These are phyloP conservation scores for Solanum hybrid DNA, from an alignment of 305 asterid species.

Conservation along the genomic window DNA sequence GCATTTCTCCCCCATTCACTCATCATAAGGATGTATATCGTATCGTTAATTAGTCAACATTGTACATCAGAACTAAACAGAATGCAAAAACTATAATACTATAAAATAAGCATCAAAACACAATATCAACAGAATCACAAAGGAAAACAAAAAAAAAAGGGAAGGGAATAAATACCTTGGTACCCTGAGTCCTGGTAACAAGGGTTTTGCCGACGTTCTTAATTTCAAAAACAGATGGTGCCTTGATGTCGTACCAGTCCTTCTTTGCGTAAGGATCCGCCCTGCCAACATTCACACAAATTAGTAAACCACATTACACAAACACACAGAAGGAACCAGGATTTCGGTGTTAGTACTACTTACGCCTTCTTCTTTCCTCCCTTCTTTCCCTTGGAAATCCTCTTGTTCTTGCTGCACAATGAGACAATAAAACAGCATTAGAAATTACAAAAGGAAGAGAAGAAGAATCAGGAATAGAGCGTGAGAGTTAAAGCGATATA, in stretches of 20 bases:
- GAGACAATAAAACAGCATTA: neutral
- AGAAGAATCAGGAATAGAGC: neutral
- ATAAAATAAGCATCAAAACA: neutral
- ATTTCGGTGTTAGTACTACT: slow-evolving; percentile 4
- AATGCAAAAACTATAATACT: neutral
- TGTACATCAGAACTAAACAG: neutral
- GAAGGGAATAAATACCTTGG: slow-evolving; percentile 7
- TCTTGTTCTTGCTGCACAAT: slow-evolving; percentile 66
- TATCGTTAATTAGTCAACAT: neutral
- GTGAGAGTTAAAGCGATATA: neutral
- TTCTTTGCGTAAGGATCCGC: slow-evolving; percentile 28
- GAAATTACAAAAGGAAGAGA: too few relatives aligned
- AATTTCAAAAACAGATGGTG: slow-evolving; percentile 19
- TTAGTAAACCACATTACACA: neutral
- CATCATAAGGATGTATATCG: neutral
- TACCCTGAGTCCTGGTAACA: slow-evolving; percentile 33
- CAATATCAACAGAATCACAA: neutral
- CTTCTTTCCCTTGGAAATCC: slow-evolving; percentile 82
- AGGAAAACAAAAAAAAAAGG: neutral
- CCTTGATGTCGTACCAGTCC: slow-evolving; percentile 32
- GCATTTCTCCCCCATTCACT: neutral
- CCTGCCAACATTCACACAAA: neutral
- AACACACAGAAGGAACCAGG: neutral
- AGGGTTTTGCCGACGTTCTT: slow-evolving; percentile 25
- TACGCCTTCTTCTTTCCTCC: slow-evolving; percentile 87